phyloP scores from a whole-genome alignment of 345 rosid genomes.

The Hibiscus syriacus region DNA sequence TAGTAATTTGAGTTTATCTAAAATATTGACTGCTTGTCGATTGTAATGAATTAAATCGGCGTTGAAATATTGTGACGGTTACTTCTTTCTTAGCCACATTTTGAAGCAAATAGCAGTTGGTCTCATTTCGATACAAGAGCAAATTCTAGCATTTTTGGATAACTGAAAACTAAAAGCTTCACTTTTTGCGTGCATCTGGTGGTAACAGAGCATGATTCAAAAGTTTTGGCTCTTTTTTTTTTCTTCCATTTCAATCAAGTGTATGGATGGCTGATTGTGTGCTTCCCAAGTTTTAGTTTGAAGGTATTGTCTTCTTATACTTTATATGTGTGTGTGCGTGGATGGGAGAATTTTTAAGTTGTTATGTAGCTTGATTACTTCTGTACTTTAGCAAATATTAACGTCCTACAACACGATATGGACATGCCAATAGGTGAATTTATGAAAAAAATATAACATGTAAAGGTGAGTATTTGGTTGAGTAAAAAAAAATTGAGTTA shows the following conservation, averaged over 20 bases:
- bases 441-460: too few relatives aligned
- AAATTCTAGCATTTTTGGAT: not conserved
- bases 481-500: too few relatives aligned
- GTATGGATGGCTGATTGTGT: not conserved
- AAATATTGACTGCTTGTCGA: not conserved
- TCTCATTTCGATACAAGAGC: not conserved
- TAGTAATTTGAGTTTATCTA: not conserved
- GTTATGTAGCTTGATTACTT: not conserved
- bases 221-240: not conserved
- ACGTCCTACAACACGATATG: not conserved
- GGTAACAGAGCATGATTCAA: not conserved
- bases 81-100: not conserved
- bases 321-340: not conserved
- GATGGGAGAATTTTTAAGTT: not conserved
- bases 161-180: too few relatives aligned
- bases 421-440: too few relatives aligned
- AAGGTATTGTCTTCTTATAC: not conserved
- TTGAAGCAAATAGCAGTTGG: not conserved
- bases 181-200: not conserved
- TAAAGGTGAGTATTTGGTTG: too few relatives aligned
- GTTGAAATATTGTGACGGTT: not conserved
- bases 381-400: not conserved
- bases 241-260: not conserved
- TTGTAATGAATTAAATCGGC: not conserved
- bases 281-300: not conserved